These are phyloP conservation scores for Theobroma cacao DNA, from an alignment of 345 rosid genomes.

Conservation along the genomic window DNA sequence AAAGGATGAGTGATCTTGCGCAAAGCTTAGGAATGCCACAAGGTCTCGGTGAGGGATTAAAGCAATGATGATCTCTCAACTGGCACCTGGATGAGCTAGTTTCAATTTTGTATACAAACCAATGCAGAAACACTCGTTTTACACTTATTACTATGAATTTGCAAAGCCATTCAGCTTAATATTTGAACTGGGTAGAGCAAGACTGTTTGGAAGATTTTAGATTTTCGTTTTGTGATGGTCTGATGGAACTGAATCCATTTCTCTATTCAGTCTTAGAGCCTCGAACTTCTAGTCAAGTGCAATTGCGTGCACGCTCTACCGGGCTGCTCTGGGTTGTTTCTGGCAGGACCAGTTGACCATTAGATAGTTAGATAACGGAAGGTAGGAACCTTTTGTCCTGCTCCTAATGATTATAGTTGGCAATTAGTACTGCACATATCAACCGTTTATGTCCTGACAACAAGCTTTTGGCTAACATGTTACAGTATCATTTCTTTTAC, in stretches of 20 bases:
- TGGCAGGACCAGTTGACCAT: not conserved
- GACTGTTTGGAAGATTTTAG: too few relatives aligned
- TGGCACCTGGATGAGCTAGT: not conserved
- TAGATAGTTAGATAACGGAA: not conserved
- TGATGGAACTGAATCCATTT: too few relatives aligned
- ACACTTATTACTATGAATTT: not conserved
- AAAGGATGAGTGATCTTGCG: conserved; percentile 86
- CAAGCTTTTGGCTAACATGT: not conserved
- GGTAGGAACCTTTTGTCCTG: not conserved
- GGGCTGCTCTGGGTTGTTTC: too few relatives aligned
- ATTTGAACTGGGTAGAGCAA: too few relatives aligned
- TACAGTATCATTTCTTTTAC: too few relatives aligned
- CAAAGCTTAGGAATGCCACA: conserved; percentile 96
- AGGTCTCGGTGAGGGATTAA: conserved; percentile 60
- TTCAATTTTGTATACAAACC: conserved; percentile 30
- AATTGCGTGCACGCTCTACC: not conserved
- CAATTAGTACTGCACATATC: not conserved
- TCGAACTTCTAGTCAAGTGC: too few relatives aligned
- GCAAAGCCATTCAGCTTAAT: too few relatives aligned
- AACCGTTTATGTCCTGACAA: not conserved
- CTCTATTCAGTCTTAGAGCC: too few relatives aligned
- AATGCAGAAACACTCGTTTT: conserved; percentile 5
- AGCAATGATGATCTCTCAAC: conserved; percentile 29
- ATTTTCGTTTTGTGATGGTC: too few relatives aligned
- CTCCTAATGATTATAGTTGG: not conserved